Conservation (phyloP, 2,329 filamentous ascomycete species). For the Gaeumannomyces tritici region DNA sequence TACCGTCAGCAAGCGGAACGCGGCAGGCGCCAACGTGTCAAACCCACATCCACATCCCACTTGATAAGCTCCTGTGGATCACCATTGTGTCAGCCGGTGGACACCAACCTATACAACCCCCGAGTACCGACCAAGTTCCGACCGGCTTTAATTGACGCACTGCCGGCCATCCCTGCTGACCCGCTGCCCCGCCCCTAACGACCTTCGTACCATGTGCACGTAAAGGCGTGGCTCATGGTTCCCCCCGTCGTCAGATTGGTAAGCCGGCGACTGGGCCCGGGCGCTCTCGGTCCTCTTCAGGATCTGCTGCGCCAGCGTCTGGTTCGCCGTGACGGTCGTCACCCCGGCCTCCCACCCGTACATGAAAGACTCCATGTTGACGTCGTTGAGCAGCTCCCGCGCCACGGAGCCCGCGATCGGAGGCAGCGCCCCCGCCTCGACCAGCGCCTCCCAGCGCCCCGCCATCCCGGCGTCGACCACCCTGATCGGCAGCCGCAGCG, state of each 20-base stretch:
- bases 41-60: background rate
- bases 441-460: constrained; percentile 26
- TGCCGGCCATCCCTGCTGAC: too few species aligned
- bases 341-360: constrained; percentile 56
- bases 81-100: background rate
- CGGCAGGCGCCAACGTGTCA: background rate
- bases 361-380: constrained; percentile 60
- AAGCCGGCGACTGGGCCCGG: background rate
- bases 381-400: constrained; percentile 22
- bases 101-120: too few species aligned
- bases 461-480: constrained; percentile 37
- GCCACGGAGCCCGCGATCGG: constrained; percentile 29
- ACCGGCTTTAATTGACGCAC: too few species aligned
- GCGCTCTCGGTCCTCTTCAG: constrained; percentile 7
- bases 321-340: constrained; percentile 65
- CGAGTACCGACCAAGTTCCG: too few species aligned
- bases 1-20: background rate
- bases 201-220: background rate
- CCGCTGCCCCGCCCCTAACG: background rate
- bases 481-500: constrained; percentile 44
- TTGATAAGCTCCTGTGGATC: background rate
- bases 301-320: constrained; percentile 56
- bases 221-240: background rate
- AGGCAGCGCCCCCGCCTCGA: constrained; percentile 33
- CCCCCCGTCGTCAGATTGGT: background rate